A percentile compares a stretch with the other conserved stretches of the same genome.
Conservation (phyloP, 2,329 filamentous ascomycete genomes). For the Fusarium sp. region DNA sequence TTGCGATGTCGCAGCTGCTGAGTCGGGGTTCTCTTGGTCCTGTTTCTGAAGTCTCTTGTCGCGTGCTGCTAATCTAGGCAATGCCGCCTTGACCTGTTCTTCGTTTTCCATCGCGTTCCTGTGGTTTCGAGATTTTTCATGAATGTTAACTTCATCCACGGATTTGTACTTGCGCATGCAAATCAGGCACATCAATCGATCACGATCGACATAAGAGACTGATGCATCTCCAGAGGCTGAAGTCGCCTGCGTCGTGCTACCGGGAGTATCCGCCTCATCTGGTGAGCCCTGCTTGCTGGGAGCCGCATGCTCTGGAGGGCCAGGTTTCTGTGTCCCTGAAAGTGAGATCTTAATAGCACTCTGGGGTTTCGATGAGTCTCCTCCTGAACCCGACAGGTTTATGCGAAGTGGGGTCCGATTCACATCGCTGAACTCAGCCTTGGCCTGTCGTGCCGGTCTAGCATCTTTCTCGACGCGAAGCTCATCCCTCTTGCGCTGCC, state of each 20-base stretch:
- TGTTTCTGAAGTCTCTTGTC: slow-evolving; percentile 50
- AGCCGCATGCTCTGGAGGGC: slow-evolving; percentile 8
- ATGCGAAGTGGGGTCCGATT: slow-evolving; percentile 36
- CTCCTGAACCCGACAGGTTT: slow-evolving; percentile 24
- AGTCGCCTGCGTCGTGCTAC: neutral
- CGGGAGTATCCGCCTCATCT: slow-evolving; percentile 1
- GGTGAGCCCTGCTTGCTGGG: slow-evolving; percentile 17
- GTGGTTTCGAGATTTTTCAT: slow-evolving; percentile 55
- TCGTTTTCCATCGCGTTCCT: slow-evolving; percentile 52
- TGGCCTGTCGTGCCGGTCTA: neutral
- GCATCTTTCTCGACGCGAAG: slow-evolving; percentile 42
- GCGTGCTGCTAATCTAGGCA: slow-evolving; percentile 50
- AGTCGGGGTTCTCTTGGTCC: slow-evolving; percentile 37
- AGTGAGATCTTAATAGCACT: slow-evolving; percentile 48
- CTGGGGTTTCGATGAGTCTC: slow-evolving; percentile 30
- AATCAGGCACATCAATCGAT: slow-evolving; percentile 56
- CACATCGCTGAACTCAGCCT: slow-evolving; percentile 19
- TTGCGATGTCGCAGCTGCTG: slow-evolving; percentile 43
- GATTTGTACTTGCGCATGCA: slow-evolving; percentile 59
- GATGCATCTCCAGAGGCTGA: slow-evolving; percentile 2
- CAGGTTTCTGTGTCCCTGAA: slow-evolving; percentile 35
- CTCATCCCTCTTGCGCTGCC: slow-evolving; percentile 56
- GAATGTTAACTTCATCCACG: slow-evolving; percentile 52
- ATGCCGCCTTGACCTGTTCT: slow-evolving; percentile 60
- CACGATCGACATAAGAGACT: slow-evolving; percentile 67